phyloP scores from a whole-genome alignment of 2,329 filamentous ascomycete genomes.

The Alternaria rosae region DNA sequence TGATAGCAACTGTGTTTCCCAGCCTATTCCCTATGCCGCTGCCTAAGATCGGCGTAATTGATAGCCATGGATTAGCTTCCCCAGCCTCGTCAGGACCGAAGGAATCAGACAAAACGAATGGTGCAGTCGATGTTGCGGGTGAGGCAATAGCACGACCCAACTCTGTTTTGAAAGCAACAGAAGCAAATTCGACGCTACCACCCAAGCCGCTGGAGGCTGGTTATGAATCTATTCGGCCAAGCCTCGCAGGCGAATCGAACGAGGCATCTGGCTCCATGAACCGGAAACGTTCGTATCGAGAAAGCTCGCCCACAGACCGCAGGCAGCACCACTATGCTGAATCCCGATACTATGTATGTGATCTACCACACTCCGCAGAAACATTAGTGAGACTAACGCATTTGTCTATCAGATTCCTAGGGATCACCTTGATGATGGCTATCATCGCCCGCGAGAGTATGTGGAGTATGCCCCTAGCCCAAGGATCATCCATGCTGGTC shows the following conservation, averaged over 20 bases:
- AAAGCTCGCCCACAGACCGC: slow-evolving; percentile 37
- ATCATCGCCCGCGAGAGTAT: slow-evolving; percentile 36
- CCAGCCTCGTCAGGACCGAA: slow-evolving; percentile 41
- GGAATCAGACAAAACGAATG: slow-evolving; percentile 36
- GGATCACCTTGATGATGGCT: slow-evolving; percentile 40
- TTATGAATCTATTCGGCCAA: slow-evolving; percentile 57
- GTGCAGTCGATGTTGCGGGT: slow-evolving; percentile 24
- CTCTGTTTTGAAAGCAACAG: slow-evolving; percentile 26
- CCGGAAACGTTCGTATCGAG: slow-evolving; percentile 32
- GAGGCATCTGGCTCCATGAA: slow-evolving; percentile 21
- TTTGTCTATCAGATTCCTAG: slow-evolving; percentile 30
- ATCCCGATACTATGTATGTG: slow-evolving; percentile 47
- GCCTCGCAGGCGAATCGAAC: slow-evolving; percentile 27
- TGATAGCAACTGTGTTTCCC: slow-evolving; percentile 62
- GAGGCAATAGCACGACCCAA: slow-evolving; percentile 29
- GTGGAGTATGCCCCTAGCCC: slow-evolving; percentile 41
- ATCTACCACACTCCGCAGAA: slow-evolving; percentile 5
- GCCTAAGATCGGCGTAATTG: slow-evolving; percentile 52
- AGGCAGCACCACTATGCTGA: slow-evolving; percentile 41
- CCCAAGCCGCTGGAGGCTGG: slow-evolving; percentile 54
- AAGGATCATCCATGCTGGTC: slow-evolving; percentile 34
- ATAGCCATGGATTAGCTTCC: slow-evolving; percentile 35
- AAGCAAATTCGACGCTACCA: slow-evolving; percentile 45
- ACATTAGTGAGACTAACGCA: slow-evolving; percentile 24
- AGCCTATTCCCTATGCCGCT: slow-evolving; percentile 52